Evolutionary conservation across 768 basidiomycete genomes (phyloP).

Genomic region (Auricularia sp.): DNA sequence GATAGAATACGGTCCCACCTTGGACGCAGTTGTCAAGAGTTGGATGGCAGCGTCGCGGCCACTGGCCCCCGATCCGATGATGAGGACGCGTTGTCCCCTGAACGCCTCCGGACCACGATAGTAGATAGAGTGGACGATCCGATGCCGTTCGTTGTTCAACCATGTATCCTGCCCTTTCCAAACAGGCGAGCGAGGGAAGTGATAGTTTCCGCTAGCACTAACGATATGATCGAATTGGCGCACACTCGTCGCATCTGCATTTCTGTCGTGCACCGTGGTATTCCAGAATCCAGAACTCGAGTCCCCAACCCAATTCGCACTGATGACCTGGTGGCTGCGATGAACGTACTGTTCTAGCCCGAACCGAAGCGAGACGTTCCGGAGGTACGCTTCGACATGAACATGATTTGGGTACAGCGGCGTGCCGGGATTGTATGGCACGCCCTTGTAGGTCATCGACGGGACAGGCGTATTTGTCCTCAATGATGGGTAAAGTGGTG

Average conservation of each 20-base stretch:
- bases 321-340: conserved; percentile 34
- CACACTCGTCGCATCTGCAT: conserved; percentile 6
- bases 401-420: conserved; percentile 42
- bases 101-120: conserved; percentile 40
- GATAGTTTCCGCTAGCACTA: conserved; percentile 46
- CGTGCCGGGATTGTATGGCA: conserved; percentile 42
- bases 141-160: conserved; percentile 18
- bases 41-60: conserved; percentile 41
- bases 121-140: conserved; percentile 41
- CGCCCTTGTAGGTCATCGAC: conserved; percentile 46
- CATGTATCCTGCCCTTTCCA: conserved; percentile 43
- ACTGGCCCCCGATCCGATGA: conserved; percentile 39
- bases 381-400: conserved; percentile 38
- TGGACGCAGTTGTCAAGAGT: conserved; percentile 28
- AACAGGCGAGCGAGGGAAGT: conserved; percentile 35
- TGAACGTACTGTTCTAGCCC: conserved; percentile 32
- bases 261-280: conserved; percentile 23
- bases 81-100: conserved; percentile 32
- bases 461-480: conserved; percentile 48
- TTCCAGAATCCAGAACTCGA: conserved; percentile 34
- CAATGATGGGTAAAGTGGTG: conserved; percentile 45
- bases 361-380: conserved; percentile 29
- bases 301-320: conserved; percentile 36
- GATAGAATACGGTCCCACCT: conserved; percentile 23
- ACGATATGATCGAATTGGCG: conserved; percentile 41